Conservation (phyloP, 139 green algal genomes). For the Edaphochlamys debaryana region DNA sequence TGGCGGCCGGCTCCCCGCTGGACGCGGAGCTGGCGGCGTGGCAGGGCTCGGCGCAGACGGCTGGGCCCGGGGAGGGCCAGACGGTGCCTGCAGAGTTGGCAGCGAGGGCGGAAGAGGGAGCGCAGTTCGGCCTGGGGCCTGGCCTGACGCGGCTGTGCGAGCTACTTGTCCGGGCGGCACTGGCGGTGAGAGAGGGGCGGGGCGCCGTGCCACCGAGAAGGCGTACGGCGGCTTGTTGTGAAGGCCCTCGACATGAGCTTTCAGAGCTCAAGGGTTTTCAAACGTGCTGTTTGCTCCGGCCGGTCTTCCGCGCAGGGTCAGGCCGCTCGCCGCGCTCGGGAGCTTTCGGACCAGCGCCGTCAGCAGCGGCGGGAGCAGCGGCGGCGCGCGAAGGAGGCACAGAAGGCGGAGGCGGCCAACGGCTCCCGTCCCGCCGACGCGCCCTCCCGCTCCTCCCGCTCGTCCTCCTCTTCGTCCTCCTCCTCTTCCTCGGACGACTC, state of each 20-base stretch:
- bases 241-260: no score
- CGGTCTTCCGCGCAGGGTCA: constrained; percentile 1
- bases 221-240: no score
- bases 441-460: no score
- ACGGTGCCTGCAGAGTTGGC: background rate
- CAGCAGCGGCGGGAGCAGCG: background rate
- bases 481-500: background rate
- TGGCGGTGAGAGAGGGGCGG: background rate
- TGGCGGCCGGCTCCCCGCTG: background rate
- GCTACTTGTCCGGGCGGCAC: constrained; percentile 8
- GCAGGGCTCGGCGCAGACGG: constrained; percentile 12
- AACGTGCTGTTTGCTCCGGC: no score
- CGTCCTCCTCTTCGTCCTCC: background rate
- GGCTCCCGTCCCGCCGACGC: no score
- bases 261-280: no score
- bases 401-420: background rate
- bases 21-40: constrained; percentile 5
- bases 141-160: constrained; percentile 1
- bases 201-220: no score
- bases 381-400: background rate
- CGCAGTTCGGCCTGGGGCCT: background rate
- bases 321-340: background rate
- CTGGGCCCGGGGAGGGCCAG: no score
- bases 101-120: background rate
- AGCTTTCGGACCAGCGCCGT: background rate